Evolutionary conservation across 148 eudicot genomes (phyloP).

Genomic region (Heliamphora exappendiculata): DNA sequence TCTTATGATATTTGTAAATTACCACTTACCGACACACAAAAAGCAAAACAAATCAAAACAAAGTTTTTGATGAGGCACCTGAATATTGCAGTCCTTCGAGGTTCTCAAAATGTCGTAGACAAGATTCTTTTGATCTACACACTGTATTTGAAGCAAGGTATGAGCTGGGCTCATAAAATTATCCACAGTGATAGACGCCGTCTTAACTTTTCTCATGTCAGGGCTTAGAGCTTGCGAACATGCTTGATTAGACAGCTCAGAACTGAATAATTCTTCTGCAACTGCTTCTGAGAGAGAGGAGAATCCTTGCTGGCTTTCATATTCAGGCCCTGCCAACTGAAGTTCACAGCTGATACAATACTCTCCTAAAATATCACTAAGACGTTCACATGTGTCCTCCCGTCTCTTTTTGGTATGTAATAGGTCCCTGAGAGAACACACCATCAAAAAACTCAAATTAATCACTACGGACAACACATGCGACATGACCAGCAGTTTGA

Average conservation of each 20-base stretch:
- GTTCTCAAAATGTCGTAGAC: constrained; percentile 81
- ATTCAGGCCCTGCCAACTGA: constrained; percentile 60
- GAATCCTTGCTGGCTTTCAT: constrained; percentile 47
- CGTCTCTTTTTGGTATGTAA: constrained; percentile 62
- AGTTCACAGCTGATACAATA: constrained; percentile 73
- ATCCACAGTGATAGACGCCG: not conserved
- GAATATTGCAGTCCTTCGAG: constrained; percentile 63
- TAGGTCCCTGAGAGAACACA: constrained; percentile 40
- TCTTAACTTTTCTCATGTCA: constrained; percentile 5
- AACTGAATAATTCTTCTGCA: constrained; percentile 59
- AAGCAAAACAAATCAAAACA: constrained; percentile 6
- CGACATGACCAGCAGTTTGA: constrained; percentile 1
- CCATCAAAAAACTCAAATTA: not conserved
- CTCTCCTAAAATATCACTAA: constrained; percentile 57
- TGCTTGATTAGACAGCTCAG: constrained; percentile 35
- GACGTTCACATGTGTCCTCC: constrained; percentile 45
- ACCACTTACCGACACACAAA: not conserved
- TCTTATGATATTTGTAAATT: not conserved
- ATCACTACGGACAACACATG: not conserved
- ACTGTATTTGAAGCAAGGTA: constrained; percentile 81
- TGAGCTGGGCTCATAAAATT: constrained; percentile 85
- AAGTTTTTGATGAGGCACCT: constrained; percentile 33
- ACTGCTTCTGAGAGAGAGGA: constrained; percentile 55
- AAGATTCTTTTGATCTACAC: constrained; percentile 80
- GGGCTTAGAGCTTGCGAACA: constrained; percentile 42